Percentiles rank a stretch among this genome's conserved stretches.
Conservation (phyloP, 805 yeast species). For the Candida taoyuanica region DNA sequence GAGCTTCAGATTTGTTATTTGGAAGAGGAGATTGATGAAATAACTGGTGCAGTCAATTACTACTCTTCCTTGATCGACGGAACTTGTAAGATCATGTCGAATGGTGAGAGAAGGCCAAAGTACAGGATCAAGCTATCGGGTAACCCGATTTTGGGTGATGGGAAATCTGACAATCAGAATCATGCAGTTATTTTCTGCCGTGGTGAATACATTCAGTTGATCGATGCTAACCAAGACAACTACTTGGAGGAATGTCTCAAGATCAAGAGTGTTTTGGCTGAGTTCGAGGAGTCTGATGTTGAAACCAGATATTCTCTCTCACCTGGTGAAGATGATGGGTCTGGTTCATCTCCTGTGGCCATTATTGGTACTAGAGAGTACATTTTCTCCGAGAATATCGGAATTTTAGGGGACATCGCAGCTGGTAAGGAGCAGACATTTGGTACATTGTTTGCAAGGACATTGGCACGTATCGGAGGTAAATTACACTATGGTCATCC, state of each 20-base stretch:
- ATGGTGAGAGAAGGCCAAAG: conserved; percentile 57
- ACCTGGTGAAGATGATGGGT: conserved; percentile 34
- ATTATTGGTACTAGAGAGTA: conserved; percentile 86
- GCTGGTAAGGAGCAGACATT: conserved; percentile 88
- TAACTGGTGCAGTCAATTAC: conserved; percentile 38
- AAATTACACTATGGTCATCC: conserved; percentile 87
- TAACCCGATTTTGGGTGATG: conserved; percentile 81
- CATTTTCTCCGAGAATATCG: conserved; percentile 82
- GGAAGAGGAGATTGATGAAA: conserved; percentile 41
- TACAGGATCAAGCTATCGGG: conserved; percentile 67
- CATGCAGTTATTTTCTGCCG: conserved; percentile 75
- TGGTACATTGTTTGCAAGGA: conserved; percentile 79
- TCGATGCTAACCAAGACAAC: conserved; percentile 86
- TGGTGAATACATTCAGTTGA: conserved; percentile 81
- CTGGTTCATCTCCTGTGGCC: conserved; percentile 63
- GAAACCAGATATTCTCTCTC: neutral
- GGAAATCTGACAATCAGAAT: conserved; percentile 84
- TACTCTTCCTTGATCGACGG: conserved; percentile 72
- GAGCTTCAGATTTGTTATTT: conserved; percentile 61
- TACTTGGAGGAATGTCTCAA: conserved; percentile 81
- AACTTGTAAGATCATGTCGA: conserved; percentile 52
- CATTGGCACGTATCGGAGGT: conserved; percentile 77
- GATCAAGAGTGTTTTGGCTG: conserved; percentile 67
- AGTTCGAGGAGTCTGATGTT: conserved; percentile 54
- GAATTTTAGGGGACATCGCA: conserved; percentile 79